Evolutionary conservation across 108 stramenopile genomes (phyloP).

Genomic region (Cyclotella atomus): DNA sequence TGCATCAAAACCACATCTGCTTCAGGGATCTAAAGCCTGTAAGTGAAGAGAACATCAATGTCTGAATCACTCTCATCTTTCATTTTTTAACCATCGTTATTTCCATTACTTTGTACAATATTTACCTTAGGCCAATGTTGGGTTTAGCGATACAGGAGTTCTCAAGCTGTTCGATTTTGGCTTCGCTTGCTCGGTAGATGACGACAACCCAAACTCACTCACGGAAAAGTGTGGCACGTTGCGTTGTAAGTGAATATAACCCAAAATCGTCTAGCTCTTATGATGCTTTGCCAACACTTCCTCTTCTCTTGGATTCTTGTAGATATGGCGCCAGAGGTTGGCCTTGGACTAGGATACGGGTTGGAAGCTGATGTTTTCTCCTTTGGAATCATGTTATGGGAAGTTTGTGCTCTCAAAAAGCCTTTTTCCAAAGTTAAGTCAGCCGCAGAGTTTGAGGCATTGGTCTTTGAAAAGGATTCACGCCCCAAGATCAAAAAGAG

Average conservation of each 20-base stretch:
- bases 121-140: constrained; percentile 53
- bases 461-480: constrained; percentile 42
- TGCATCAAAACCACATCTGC: constrained; percentile 51
- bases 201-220: constrained; percentile 2
- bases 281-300: too few relatives aligned
- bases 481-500: constrained; percentile 35
- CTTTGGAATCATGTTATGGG: constrained; percentile 63
- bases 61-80: not conserved
- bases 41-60: too few relatives aligned
- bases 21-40: constrained; percentile 69
- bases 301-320: too few relatives aligned
- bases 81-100: not conserved
- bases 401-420: constrained; percentile 52
- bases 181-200: constrained; percentile 40
- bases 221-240: constrained; percentile 51
- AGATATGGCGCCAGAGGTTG: too few relatives aligned
- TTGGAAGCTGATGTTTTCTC: constrained; percentile 62
- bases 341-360: constrained; percentile 30
- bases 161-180: constrained; percentile 71
- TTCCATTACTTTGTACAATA: not conserved
- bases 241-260: too few relatives aligned
- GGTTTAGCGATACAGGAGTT: constrained; percentile 22
- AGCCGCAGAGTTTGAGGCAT: constrained; percentile 41
- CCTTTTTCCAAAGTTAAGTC: constrained; percentile 52
- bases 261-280: too few relatives aligned